Evolutionary conservation across 1,139 yeast genomes (phyloP).

Genomic region (Candida albicans): DNA sequence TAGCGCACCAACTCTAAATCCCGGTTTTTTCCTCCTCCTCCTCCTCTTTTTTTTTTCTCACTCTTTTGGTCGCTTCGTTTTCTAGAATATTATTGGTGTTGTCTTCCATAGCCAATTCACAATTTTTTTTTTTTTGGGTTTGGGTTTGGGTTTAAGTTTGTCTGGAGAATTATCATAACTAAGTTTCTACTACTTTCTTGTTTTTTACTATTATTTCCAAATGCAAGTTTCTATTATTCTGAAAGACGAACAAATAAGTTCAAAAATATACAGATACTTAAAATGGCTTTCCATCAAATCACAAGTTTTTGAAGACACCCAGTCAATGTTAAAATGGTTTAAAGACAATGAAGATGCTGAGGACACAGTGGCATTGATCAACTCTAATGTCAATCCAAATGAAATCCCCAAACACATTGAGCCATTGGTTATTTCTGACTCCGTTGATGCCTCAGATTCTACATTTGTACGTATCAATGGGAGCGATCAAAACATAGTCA

Average conservation of each 20-base stretch:
- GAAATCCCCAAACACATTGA: background rate
- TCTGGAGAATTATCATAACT: no score
- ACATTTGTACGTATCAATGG: slow-evolving; percentile 1
- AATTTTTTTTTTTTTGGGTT: no score
- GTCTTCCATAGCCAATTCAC: no score
- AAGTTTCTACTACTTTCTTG: background rate
- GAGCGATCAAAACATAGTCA: slow-evolving; percentile 52
- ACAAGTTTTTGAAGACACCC: slow-evolving; percentile 73
- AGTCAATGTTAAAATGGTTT: slow-evolving; percentile 84
- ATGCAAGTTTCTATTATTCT: background rate
- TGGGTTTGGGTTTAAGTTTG: no score
- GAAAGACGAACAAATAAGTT: slow-evolving; percentile 1
- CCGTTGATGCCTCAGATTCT: slow-evolving; percentile 54
- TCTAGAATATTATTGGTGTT: no score
- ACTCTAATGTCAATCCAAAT: background rate
- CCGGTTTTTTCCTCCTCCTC: no score
- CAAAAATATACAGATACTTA: slow-evolving; percentile 78
- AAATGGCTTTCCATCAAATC: slow-evolving; percentile 91
- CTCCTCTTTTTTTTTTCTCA: no score
- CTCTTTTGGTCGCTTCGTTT: no score
- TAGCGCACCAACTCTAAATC: no score
- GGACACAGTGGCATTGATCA: background rate
- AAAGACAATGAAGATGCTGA: slow-evolving; percentile 74
- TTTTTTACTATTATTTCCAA: background rate
- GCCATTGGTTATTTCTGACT: slow-evolving; percentile 84